Conservation (phyloP, 2,329 filamentous ascomycete genomes). For the Colletotrichum paranaense region DNA sequence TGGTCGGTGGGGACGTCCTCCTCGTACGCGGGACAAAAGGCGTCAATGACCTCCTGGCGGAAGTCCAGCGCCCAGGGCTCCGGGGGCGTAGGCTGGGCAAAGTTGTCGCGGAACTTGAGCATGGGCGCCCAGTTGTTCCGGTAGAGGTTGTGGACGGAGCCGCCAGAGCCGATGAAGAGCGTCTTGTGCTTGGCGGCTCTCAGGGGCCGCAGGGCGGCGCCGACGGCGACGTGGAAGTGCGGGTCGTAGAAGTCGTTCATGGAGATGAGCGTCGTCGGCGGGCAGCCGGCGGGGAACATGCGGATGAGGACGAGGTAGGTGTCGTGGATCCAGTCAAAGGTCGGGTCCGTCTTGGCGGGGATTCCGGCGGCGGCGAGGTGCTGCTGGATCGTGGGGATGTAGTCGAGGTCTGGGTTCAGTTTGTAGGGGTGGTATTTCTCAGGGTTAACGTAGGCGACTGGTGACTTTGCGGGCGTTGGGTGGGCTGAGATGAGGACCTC, state of each 20-base stretch:
- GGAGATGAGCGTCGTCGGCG: slow-evolving; percentile 66
- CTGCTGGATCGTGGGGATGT: slow-evolving; percentile 61
- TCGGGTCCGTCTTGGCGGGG: slow-evolving; percentile 61
- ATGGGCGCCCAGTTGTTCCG: slow-evolving; percentile 75
- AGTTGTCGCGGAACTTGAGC: slow-evolving; percentile 71
- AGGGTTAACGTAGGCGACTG: slow-evolving; percentile 75
- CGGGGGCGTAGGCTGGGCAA: slow-evolving; percentile 68
- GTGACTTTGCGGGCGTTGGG: slow-evolving; percentile 68
- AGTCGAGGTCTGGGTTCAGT: slow-evolving; percentile 67
- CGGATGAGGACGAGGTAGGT: slow-evolving; percentile 75
- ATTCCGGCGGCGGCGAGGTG: slow-evolving; percentile 65
- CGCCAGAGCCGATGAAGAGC: slow-evolving; percentile 69
- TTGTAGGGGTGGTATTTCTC: slow-evolving; percentile 73
- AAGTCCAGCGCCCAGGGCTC: slow-evolving; percentile 73
- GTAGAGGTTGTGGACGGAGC: slow-evolving; percentile 78
- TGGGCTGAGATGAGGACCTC: slow-evolving; percentile 71
- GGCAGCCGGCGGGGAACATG: slow-evolving; percentile 75
- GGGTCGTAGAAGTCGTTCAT: slow-evolving; percentile 53
- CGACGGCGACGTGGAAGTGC: slow-evolving; percentile 62
- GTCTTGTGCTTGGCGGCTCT: slow-evolving; percentile 53
- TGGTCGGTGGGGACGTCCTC: slow-evolving; percentile 63
- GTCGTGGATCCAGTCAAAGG: slow-evolving; percentile 80
- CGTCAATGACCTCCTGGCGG: slow-evolving; percentile 64
- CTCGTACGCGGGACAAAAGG: slow-evolving; percentile 29
- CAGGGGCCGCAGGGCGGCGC: slow-evolving; percentile 65